phyloP scores from a whole-genome alignment of 176 grass and related monocot genomes.

The Bolboschoenus planiculmis region DNA sequence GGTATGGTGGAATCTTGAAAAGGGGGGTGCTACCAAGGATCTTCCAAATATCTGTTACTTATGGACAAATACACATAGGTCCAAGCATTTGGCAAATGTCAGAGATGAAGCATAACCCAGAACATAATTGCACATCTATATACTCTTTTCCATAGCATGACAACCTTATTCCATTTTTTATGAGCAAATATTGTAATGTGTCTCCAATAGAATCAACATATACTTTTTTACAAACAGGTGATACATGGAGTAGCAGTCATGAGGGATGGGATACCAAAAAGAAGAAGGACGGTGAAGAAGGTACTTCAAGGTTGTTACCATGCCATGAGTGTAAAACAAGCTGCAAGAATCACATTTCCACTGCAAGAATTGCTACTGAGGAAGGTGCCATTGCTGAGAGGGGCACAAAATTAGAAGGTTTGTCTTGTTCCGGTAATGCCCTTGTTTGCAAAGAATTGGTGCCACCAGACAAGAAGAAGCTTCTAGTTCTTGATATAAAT shows the following conservation, averaged over 20 bases:
- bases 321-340: background rate
- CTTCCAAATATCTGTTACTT: too few species aligned
- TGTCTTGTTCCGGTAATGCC: background rate
- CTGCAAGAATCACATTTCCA: too few species aligned
- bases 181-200: too few species aligned
- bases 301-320: background rate
- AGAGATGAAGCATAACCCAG: background rate
- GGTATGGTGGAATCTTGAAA: background rate
- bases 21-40: background rate
- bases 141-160: background rate
- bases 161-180: background rate
- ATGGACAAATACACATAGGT: background rate
- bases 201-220: background rate
- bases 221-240: background rate
- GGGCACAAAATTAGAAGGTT: background rate
- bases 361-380: background rate
- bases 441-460: slow-evolving; percentile 17
- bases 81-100: background rate
- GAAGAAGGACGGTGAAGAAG: background rate
- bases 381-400: background rate
- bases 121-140: background rate
- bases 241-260: background rate
- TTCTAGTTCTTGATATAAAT: slow-evolving; percentile 88
- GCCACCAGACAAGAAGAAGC: slow-evolving; percentile 43
- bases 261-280: background rate